Percentiles rank a stretch among this genome's conserved stretches.
phyloP scores from a whole-genome alignment of 371 early-diverging fungal species.

The Mortierella sp. region DNA sequence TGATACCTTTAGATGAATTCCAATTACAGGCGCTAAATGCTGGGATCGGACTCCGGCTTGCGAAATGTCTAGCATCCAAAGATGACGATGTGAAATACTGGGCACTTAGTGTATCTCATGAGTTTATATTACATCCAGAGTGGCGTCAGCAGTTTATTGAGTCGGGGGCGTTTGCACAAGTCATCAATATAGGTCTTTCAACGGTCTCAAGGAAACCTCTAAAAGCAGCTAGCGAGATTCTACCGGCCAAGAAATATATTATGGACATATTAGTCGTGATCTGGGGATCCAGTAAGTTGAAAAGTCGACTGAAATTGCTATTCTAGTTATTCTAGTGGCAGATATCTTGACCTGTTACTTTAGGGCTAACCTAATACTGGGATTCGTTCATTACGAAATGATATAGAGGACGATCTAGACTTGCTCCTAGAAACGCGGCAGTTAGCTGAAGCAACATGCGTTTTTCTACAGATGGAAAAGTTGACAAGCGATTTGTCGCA shows the following conservation, averaged over 20 bases:
- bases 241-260: constrained; percentile 38
- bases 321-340: background rate
- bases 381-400: background rate
- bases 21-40: constrained; percentile 69
- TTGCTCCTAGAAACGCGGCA: constrained; percentile 18
- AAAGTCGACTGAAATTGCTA: background rate
- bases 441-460: constrained; percentile 34
- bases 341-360: background rate
- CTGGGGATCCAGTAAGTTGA: constrained; percentile 46
- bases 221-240: constrained; percentile 30
- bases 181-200: constrained; percentile 44
- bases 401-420: constrained; percentile 27
- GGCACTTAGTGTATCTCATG: constrained; percentile 73
- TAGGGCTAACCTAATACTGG: background rate
- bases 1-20: constrained; percentile 48
- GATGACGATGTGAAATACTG: constrained; percentile 84
- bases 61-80: constrained; percentile 72
- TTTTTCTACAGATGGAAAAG: constrained; percentile 44
- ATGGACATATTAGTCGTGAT: constrained; percentile 42
- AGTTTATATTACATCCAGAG: constrained; percentile 52
- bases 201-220: constrained; percentile 37
- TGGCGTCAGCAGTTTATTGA: constrained; percentile 52
- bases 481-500: constrained; percentile 24
- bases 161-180: constrained; percentile 45
- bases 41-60: constrained; percentile 73